Evolutionary conservation across 1,284 basidiomycete genomes (phyloP), one percentile per base, ranked within the genome.

Genomic region (Leccinum angustisporum): DNA sequence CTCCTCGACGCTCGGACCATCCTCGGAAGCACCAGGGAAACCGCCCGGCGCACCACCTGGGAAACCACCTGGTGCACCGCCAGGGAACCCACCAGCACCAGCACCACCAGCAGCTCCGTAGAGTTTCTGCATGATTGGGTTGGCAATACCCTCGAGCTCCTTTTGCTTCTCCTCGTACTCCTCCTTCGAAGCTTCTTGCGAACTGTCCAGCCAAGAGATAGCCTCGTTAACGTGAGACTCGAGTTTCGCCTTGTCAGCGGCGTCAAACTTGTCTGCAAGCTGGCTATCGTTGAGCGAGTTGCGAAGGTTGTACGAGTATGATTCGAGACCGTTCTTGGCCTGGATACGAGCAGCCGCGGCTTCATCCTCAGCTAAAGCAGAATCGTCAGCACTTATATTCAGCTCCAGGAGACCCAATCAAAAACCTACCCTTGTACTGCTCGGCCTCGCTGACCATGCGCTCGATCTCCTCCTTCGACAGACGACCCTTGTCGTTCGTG

Each of bases 401-500:
- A 53, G 0, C 33, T 25, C 51, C 1, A 56, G 9, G 46, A 13
- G 4, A 36, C 5, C 31, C 5, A 8, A 40, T 16, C 5, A 10
- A 60, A 46, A 54, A 56, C 82, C 74, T 78, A 82, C 86, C 82
- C 80, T 91, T 94, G 84, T 94, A 97, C 80, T 94, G 91, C 86
- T 96, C 95, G 63, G 95, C 95, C 71, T 97, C 94, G 66, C 78
- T 74, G 63, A 98, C 90, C 97, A 99, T 98, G 76, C 93, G 90
- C 81, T 98, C 96, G 68, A 98, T 98, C 80, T 98, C 96, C 79
- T 98, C 96, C 84, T 97, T 97, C 72, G 93, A 95, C 61, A 99
- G 83, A 80, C 97, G 95, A 61, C 97, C 97, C 85, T 98, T 97
- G 84, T 97, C 95, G 79, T 98, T 98, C 76, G 94, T 97, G 82